Percentiles rank a stretch among this genome's conserved stretches.
These are phyloP conservation scores for Mangifera indica DNA, from an alignment of 345 rosid genomes.

Conservation along the genomic window DNA sequence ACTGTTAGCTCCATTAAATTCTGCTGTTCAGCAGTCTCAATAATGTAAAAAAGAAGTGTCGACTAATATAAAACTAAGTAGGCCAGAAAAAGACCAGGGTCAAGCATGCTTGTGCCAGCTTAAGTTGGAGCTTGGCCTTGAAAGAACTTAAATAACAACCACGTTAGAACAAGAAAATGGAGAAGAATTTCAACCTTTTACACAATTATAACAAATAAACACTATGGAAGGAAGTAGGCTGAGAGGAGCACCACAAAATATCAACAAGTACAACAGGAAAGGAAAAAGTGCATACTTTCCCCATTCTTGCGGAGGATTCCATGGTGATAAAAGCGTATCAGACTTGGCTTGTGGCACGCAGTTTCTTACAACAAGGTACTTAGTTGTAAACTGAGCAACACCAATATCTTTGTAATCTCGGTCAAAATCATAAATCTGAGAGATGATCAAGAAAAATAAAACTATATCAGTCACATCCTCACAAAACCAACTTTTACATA, in stretches of 20 bases:
- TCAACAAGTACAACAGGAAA: conserved; percentile 12
- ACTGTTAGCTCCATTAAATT: not conserved
- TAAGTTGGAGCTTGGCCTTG: not conserved
- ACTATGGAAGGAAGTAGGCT: no score
- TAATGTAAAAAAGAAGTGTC: not conserved
- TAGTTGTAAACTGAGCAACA: conserved; percentile 85
- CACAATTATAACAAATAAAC: not conserved
- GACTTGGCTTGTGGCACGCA: conserved; percentile 79
- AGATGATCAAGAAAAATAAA: conserved; percentile 5
- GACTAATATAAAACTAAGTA: not conserved
- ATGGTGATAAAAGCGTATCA: conserved; percentile 87
- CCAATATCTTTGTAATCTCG: conserved; percentile 98
- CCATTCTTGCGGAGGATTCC: conserved; percentile 99
- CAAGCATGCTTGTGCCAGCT: not conserved
- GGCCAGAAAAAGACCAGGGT: not conserved
- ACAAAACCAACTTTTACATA: conserved; percentile 7
- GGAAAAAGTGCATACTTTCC: conserved; percentile 67
- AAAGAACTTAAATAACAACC: not conserved
- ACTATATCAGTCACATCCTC: conserved; percentile 21
- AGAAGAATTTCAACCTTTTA: not conserved
- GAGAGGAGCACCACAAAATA: not conserved
- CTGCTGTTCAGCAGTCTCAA: not conserved
- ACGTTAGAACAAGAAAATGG: not conserved
- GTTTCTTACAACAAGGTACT: conserved; percentile 79
- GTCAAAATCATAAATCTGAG: conserved; percentile 94